Evolutionary conservation across 768 basidiomycete genomes (phyloP).

Genomic region (Crucibulum laeve): DNA sequence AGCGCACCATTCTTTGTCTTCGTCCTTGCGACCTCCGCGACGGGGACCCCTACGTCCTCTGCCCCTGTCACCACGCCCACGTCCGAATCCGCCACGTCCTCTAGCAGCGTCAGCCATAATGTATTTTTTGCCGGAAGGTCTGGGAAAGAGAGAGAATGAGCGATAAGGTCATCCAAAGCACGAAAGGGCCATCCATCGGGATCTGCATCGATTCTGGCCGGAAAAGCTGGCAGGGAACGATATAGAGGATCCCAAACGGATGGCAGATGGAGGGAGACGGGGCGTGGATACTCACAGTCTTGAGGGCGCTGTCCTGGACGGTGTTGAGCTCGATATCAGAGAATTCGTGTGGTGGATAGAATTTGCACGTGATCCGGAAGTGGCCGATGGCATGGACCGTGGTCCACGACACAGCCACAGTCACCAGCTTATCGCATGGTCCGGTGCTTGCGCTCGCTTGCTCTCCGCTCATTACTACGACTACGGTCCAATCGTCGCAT

Average conservation of each 20-base stretch:
- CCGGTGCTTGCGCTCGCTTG: background rate
- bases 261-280: conserved; percentile 3
- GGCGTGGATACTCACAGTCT: conserved; percentile 30
- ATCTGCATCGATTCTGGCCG: conserved; percentile 5
- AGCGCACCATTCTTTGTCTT: conserved; percentile 97
- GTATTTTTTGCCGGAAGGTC: conserved; percentile 14
- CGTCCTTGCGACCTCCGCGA: conserved; percentile 97
- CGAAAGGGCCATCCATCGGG: conserved; percentile 46
- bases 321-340: conserved; percentile 21
- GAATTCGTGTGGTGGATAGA: conserved; percentile 8
- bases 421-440: background rate
- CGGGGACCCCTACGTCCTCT: conserved; percentile 87
- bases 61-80: conserved; percentile 89
- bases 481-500: background rate
- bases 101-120: conserved; percentile 79
- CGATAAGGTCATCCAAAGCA: conserved; percentile 35
- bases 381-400: conserved; percentile 8
- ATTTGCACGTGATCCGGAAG: conserved; percentile 11
- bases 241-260: background rate
- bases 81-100: conserved; percentile 73
- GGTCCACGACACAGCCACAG: background rate
- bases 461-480: too few species aligned
- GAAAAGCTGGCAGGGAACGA: conserved; percentile 6
- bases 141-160: background rate
- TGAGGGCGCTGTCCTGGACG: conserved; percentile 34